These are phyloP conservation scores for Penicillium sp. DNA, from an alignment of 2,329 filamentous ascomycete species.

Conservation along the genomic window DNA sequence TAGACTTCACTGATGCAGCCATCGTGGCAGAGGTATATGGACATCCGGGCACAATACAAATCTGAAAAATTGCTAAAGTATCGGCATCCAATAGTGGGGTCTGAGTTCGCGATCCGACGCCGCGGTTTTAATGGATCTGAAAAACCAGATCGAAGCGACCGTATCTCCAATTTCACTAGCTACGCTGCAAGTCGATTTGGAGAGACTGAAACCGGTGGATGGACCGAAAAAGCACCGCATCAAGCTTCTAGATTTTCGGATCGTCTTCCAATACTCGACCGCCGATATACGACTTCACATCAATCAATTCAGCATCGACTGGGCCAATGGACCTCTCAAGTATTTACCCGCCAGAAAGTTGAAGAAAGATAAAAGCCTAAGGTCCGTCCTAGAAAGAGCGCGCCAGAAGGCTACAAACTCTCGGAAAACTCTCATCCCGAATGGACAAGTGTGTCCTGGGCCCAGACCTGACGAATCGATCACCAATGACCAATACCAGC, in stretches of 20 bases:
- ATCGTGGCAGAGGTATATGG: constrained; percentile 32
- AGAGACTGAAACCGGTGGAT: constrained; percentile 15
- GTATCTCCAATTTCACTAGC: constrained; percentile 28
- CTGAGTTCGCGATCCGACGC: constrained; percentile 11
- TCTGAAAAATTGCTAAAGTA: background rate
- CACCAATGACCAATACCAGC: constrained; percentile 10
- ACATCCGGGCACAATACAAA: background rate
- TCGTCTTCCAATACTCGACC: constrained; percentile 33
- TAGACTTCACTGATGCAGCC: constrained; percentile 12
- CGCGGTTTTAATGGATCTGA: constrained; percentile 36
- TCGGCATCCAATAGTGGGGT: constrained; percentile 26
- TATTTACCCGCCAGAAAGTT: constrained; percentile 18
- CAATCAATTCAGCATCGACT: constrained; percentile 25
- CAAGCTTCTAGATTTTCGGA: constrained; percentile 34
- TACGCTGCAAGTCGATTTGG: constrained; percentile 17
- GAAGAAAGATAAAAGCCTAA: constrained; percentile 17
- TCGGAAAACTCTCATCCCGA: background rate
- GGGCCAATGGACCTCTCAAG: constrained; percentile 15
- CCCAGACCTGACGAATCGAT: constrained; percentile 5
- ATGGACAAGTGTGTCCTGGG: background rate
- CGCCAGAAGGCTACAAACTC: constrained; percentile 11
- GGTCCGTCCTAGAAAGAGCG: constrained; percentile 15
- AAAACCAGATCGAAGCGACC: constrained; percentile 33
- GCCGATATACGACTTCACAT: constrained; percentile 28
- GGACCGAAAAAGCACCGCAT: constrained; percentile 28